Base-by-base conservation (phyloP, 129 eudicot genomes). In the Pseudognaphalium luteoalbum region DNA sequence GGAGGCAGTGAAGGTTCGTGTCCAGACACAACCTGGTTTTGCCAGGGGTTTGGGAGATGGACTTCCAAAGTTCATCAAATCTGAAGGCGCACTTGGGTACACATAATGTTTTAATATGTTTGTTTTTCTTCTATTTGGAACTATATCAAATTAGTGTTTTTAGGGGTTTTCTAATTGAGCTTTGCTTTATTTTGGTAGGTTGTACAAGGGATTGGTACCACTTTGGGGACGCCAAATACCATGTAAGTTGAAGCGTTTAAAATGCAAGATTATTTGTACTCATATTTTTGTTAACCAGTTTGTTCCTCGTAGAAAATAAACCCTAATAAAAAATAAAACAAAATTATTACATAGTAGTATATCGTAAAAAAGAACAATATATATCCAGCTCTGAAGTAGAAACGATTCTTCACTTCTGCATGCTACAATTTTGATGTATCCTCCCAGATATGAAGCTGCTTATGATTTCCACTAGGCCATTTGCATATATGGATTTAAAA, bases 141-240 rank as follows among this genome's bases (percentile, higher is more conserved):
- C 47, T 42, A 58, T n/a, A 64, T 76, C 66, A 4, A 74, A 0
- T 70, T 54, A 25, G 11, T 3, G 16, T 65, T 41, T 60, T 7
- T 15, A 16, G 21, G 17, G 30, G 39, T 66, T 29, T 8, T 21
- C 15, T 52, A 67, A 54, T 21, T 20, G 52, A 63, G 17, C 14
- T 80, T 68, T 76, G 35, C 14, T 22, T 0, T 57, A 56, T 52
- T 37, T 76, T 2, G 80, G 83, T 81, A 91, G 97, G 69, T 78
- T 92, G 78, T 92, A 92, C 91, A 92, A 92, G 88, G 97, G 96
- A 12, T 21, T 92, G 66, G 92, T 92, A 74, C 97, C 97, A 19
- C 92, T 92, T 33, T 92, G 97, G 97, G 97, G 97, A 11, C 97
- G 97, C 64, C 96, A 92, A 50, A 89, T 92, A 71, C 97, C 97